A percentile compares a stretch with the other conserved stretches of the same genome.
Conservation (phyloP, 768 basidiomycete genomes). For the Rhodotorula sphaerocarpa region DNA sequence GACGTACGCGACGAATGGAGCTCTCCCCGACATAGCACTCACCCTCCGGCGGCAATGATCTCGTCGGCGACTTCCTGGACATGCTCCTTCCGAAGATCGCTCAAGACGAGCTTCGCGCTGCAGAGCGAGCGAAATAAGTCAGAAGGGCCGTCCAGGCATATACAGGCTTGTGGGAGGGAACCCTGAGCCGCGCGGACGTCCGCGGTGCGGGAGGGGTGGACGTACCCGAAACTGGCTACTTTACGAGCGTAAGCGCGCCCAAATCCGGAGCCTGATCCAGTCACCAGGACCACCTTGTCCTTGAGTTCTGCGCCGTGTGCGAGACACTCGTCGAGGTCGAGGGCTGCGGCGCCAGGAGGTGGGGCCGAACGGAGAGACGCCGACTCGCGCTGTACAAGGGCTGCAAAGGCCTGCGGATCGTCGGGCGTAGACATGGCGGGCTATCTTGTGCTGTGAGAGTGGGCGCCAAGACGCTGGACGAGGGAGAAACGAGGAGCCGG, state of each 20-base stretch:
- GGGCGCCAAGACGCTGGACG: no score
- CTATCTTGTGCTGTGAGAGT: no score
- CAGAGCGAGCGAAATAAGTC: not conserved
- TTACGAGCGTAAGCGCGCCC: constrained; percentile 6
- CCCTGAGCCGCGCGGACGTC: not conserved
- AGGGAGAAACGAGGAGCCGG: no score
- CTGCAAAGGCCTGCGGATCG: no score
- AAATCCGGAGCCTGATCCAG: constrained; percentile 18
- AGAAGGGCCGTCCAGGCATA: no score
- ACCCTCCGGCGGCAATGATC: constrained; percentile 17
- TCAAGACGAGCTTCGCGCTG: constrained; percentile 26
- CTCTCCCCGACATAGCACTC: not conserved
- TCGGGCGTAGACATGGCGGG: no score
- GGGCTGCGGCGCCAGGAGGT: not conserved
- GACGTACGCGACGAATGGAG: no score
- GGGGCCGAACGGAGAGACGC: not conserved
- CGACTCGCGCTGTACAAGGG: not conserved
- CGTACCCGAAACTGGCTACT: constrained; percentile 1
- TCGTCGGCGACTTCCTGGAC: constrained; percentile 13
- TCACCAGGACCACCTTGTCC: constrained; percentile 26
- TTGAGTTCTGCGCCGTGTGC: not conserved
- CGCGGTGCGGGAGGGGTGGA: not conserved
- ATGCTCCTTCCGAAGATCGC: not conserved
- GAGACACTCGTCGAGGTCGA: constrained; percentile 2
- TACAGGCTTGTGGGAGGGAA: not conserved